phyloP scores from a whole-genome alignment of 2,329 filamentous ascomycete species.

The Lecanicillium sp. region DNA sequence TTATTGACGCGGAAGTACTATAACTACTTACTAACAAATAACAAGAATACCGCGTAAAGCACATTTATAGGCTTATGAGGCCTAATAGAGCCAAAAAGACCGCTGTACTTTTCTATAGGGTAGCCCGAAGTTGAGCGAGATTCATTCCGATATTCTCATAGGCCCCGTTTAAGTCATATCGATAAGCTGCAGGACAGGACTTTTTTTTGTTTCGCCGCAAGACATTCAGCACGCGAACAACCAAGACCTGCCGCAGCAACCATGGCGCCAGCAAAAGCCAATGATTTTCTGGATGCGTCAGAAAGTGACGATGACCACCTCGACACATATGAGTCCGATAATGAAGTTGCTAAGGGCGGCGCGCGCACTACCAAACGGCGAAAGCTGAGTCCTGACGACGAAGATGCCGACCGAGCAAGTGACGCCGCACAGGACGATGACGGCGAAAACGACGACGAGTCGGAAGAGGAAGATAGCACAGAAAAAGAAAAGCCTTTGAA shows the following conservation, averaged over 20 bases:
- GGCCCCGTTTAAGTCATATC: slow-evolving; percentile 2
- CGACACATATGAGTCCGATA: slow-evolving; percentile 60
- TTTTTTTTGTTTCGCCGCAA: slow-evolving; percentile 3
- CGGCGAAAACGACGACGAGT: slow-evolving; percentile 14
- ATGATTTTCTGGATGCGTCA: slow-evolving; percentile 58
- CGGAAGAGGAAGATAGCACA: slow-evolving; percentile 14
- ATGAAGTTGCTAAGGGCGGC: slow-evolving; percentile 61
- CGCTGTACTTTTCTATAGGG: too few species aligned
- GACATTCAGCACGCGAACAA: neutral
- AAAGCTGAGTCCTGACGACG: slow-evolving; percentile 41
- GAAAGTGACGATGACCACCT: slow-evolving; percentile 53
- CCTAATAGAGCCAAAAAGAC: too few species aligned
- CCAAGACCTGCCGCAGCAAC: neutral
- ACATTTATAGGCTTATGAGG: too few species aligned
- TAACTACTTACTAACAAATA: too few species aligned
- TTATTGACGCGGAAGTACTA: too few species aligned
- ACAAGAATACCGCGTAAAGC: too few species aligned
- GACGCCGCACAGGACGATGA: slow-evolving; percentile 16
- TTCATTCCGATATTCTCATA: too few species aligned
- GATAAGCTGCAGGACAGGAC: slow-evolving; percentile 3
- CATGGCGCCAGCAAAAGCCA: slow-evolving; percentile 64
- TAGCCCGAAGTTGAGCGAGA: too few species aligned
- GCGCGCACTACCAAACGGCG: slow-evolving; percentile 55
- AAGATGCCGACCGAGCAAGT: slow-evolving; percentile 20
- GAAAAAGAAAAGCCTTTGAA: too few species aligned